Evolutionary conservation across 768 basidiomycete genomes (phyloP).

Genomic region (Kwoniella dejecticola): DNA sequence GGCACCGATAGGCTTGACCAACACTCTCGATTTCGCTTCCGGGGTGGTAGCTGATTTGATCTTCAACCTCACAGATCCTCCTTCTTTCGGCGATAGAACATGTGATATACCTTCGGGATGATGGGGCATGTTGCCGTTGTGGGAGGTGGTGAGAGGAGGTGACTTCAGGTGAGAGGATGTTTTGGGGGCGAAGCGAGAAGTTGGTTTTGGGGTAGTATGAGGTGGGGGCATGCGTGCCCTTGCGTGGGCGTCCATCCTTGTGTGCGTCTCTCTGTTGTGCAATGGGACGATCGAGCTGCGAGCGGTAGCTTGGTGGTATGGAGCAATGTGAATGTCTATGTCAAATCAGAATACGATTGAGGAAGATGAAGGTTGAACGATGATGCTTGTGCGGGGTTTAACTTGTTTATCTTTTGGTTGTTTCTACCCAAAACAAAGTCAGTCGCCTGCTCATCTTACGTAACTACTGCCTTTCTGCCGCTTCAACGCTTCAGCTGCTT

Average conservation of each 20-base stretch:
- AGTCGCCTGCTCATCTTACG: conserved; percentile 12
- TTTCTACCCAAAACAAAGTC: conserved; percentile 23
- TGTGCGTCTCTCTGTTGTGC: too few species aligned
- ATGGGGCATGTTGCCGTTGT: conserved; percentile 24
- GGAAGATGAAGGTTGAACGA: conserved; percentile 14
- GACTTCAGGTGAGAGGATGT: conserved; percentile 25
- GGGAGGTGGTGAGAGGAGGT: conserved; percentile 30
- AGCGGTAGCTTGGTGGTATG: too few species aligned
- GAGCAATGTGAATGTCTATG: too few species aligned
- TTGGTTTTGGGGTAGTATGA: conserved; percentile 13
- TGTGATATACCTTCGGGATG: neutral
- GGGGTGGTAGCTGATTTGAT: conserved; percentile 47
- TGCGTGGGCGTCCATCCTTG: conserved; percentile 15
- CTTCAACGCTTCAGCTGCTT: too few species aligned
- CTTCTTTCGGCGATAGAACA: conserved; percentile 32
- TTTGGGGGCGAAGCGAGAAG: conserved; percentile 22
- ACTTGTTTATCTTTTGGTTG: conserved; percentile 1
- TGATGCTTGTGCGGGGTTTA: too few species aligned
- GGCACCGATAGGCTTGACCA: conserved; percentile 25
- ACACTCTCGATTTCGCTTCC: conserved; percentile 41
- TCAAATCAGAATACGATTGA: too few species aligned
- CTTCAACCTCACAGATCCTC: conserved; percentile 35
- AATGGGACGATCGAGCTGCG: too few species aligned
- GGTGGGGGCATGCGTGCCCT: conserved; percentile 14
- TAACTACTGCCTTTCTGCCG: neutral